Conservation (phyloP, 257 asterid species). For the Gentiana straminea region DNA sequence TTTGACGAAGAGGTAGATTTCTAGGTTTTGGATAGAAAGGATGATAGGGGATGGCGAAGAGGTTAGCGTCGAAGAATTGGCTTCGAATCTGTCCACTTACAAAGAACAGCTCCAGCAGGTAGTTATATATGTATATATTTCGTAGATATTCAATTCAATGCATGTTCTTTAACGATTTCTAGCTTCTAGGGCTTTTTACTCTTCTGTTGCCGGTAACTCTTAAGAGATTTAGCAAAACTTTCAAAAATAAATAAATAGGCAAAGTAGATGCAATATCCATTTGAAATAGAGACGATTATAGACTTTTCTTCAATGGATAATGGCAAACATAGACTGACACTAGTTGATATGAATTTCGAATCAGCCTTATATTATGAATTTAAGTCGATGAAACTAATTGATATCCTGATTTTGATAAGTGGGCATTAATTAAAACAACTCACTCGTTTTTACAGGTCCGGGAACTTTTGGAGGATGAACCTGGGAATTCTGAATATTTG, state of each 20-base stretch:
- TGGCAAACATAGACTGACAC: no score
- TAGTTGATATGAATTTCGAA: no score
- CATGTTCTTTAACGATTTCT: neutral
- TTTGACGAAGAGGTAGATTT: neutral
- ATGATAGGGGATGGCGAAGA: conserved; percentile 55
- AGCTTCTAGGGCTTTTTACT: no score
- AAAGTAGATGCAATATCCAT: no score
- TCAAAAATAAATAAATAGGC: no score
- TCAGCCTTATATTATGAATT: no score
- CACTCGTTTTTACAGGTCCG: conserved; percentile 44
- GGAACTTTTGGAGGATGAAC: conserved; percentile 57
- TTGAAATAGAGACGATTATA: no score
- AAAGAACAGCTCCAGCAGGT: conserved; percentile 93
- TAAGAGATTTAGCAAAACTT: no score
- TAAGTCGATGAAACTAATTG: neutral
- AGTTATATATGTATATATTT: neutral
- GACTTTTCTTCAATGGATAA: no score
- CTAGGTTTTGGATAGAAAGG: neutral
- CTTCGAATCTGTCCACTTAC: conserved; percentile 76
- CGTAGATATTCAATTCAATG: neutral
- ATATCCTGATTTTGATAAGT: neutral
- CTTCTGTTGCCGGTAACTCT: no score
- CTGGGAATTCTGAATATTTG: conserved; percentile 65
- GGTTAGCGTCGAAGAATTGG: conserved; percentile 78
- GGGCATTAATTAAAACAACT: no score